A percentile compares a stretch with the other conserved stretches of the same genome.
phyloP scores from a whole-genome alignment of 768 basidiomycete genomes.

The Multifurca ochricompacta region DNA sequence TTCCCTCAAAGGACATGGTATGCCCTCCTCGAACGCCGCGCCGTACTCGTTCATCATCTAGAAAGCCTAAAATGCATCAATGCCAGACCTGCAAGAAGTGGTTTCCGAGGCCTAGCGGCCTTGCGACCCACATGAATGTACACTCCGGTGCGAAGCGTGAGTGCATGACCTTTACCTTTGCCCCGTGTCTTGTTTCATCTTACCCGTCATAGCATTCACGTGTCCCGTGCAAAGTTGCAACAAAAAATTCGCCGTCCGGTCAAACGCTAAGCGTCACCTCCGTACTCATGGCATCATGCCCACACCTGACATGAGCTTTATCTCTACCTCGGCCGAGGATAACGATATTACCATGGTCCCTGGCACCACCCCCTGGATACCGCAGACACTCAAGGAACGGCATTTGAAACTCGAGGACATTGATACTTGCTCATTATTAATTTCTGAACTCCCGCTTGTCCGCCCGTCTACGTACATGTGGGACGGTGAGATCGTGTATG shows the following conservation, averaged over 20 bases:
- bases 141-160: constrained; percentile 45
- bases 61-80: constrained; percentile 43
- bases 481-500: constrained; percentile 26
- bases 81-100: constrained; percentile 37
- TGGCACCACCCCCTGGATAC: constrained; percentile 31
- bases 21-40: constrained; percentile 1
- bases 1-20: constrained; percentile 2
- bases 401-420: constrained; percentile 27
- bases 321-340: constrained; percentile 33
- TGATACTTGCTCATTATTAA: constrained; percentile 28
- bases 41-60: constrained; percentile 9
- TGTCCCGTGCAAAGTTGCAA: constrained; percentile 56
- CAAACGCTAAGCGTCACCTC: constrained; percentile 73
- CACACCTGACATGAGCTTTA: constrained; percentile 40
- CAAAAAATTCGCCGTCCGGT: constrained; percentile 68
- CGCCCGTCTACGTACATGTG: constrained; percentile 28
- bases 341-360: constrained; percentile 28
- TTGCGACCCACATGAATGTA: constrained; percentile 47
- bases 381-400: constrained; percentile 29
- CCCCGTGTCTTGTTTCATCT: neutral
- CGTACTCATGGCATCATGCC: constrained; percentile 61
- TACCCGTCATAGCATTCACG: constrained; percentile 27
- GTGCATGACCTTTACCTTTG: constrained; percentile 18
- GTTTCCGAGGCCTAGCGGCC: constrained; percentile 45
- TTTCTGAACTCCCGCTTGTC: constrained; percentile 32